Base-by-base conservation (phyloP, 176 grass and related monocot genomes). In the Areca catechu region DNA sequence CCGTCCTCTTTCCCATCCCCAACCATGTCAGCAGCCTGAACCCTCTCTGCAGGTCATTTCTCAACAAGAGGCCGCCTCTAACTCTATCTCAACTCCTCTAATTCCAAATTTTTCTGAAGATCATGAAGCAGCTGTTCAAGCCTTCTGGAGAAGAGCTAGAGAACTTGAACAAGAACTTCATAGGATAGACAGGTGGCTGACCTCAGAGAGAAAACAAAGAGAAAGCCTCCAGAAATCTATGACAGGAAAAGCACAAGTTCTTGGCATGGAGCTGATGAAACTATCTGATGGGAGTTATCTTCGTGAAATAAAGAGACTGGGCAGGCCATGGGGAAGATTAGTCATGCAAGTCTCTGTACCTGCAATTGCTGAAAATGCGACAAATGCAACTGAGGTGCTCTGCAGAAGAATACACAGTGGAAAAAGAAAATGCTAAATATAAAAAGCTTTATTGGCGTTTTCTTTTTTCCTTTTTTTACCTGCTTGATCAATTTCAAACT, bases 341-440 rank as follows among this genome's bases (percentile, higher is more conserved):
- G 56, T 65, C 59, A 75, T 94, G 67, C 84, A 94, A 53, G 58
- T 88, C 19, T 81, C 89, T 1, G 43, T 7, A 12, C 74, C 84
- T n/a, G 58, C 70, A 59, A 6, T 76, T 24, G 70, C 77, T 16
- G 58, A 53, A 58, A 53, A 88, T 27, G 67, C 84, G 0, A 17
- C 28, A 4, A 79, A 37, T 54, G 80, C 74, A 7, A 60, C 71
- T 0, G 77, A 84, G 84, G 89, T 87, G 50, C 61, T 48, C 19
- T 51, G 20, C 15, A 3, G 1, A 7, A 37, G 47, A 37, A 43
- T 43, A 43, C 10, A 12, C 9, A 5, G 5, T 12, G 34, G 34
- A 43, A 2, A 43, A 43, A 43, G 1, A 43, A 43, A 43, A 43
- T 12, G 34, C 34, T 43, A 43, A 43, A 43, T 1, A 43, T 12